Evolutionary conservation across 2,329 filamentous ascomycete genomes (phyloP).

Genomic region (Xylariaceae sp.): DNA sequence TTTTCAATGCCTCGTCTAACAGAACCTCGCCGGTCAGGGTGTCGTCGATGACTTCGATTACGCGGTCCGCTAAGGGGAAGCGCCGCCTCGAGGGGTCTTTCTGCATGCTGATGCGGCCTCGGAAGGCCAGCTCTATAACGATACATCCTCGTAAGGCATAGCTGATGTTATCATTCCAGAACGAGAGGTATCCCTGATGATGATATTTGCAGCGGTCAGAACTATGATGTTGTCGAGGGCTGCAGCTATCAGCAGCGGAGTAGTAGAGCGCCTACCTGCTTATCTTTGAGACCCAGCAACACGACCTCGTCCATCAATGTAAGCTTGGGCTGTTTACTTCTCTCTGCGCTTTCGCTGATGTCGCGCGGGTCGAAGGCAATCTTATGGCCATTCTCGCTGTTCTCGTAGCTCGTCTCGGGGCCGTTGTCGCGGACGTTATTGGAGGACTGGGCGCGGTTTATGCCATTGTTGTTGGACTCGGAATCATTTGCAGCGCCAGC

Average conservation of each 20-base stretch:
- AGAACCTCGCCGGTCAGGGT: constrained; percentile 95
- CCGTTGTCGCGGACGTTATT: constrained; percentile 52
- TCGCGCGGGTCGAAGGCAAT: constrained; percentile 97
- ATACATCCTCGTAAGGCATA: constrained; percentile 97
- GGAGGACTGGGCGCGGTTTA: constrained; percentile 58
- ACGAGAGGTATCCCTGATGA: constrained; percentile 87
- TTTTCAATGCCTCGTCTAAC: constrained; percentile 95
- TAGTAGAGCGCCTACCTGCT: constrained; percentile 70
- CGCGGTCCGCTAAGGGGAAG: constrained; percentile 86
- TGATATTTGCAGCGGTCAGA: constrained; percentile 15
- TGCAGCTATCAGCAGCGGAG: neutral
- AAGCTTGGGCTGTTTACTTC: constrained; percentile 96
- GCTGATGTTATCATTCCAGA: constrained; percentile 99
- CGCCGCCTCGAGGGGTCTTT: constrained; percentile 89
- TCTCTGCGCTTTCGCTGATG: constrained; percentile 93
- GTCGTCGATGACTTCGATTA: constrained; percentile 97
- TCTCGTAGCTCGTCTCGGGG: constrained; percentile 84
- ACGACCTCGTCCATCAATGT: constrained; percentile 99
- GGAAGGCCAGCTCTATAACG: constrained; percentile 93
- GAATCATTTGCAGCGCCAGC: constrained; percentile 53
- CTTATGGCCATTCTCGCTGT: constrained; percentile 93
- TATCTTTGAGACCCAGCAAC: constrained; percentile 93
- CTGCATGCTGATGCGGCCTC: constrained; percentile 96
- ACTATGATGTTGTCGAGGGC: neutral
- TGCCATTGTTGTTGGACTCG: constrained; percentile 54